Evolutionary conservation across 768 basidiomycete genomes (phyloP).

Genomic region (Lentinula aciculospora): DNA sequence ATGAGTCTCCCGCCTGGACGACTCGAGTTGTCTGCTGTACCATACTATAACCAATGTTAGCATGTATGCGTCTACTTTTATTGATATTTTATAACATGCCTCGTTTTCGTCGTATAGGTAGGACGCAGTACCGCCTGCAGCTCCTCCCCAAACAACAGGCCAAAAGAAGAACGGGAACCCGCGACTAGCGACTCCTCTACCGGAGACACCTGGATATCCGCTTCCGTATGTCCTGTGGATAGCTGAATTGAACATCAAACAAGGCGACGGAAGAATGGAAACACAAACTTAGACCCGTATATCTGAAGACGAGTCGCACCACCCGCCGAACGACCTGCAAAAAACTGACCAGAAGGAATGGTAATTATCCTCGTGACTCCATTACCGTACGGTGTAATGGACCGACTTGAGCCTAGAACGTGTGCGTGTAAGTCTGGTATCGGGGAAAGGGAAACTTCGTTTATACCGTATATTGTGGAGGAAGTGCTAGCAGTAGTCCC

Average conservation of each 20-base stretch:
- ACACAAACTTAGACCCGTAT: conserved; percentile 30
- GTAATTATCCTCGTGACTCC: conserved; percentile 20
- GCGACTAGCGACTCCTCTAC: conserved; percentile 33
- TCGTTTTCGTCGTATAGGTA: conserved; percentile 26
- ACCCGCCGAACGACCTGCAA: conserved; percentile 35
- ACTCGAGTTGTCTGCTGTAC: conserved; percentile 33
- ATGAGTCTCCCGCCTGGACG: conserved; percentile 43
- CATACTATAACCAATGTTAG: conserved; percentile 32
- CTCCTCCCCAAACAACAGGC: conserved; percentile 45
- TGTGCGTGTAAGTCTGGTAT: background rate
- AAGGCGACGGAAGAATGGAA: background rate
- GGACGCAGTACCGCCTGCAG: conserved; percentile 17
- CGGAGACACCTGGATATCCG: conserved; percentile 41
- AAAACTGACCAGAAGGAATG: conserved; percentile 32
- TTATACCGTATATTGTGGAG: background rate
- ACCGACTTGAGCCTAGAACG: background rate
- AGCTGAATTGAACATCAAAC: conserved; percentile 1
- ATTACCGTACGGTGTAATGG: conserved; percentile 3
- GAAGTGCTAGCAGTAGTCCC: background rate
- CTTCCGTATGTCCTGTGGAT: conserved; percentile 43
- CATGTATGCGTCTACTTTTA: background rate
- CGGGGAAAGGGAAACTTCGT: background rate
- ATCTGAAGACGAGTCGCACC: conserved; percentile 38
- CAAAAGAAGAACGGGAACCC: conserved; percentile 55
- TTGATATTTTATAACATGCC: conserved; percentile 20